phyloP scores from a whole-genome alignment of 2,329 filamentous ascomycete species.

The Onygenales sp. region DNA sequence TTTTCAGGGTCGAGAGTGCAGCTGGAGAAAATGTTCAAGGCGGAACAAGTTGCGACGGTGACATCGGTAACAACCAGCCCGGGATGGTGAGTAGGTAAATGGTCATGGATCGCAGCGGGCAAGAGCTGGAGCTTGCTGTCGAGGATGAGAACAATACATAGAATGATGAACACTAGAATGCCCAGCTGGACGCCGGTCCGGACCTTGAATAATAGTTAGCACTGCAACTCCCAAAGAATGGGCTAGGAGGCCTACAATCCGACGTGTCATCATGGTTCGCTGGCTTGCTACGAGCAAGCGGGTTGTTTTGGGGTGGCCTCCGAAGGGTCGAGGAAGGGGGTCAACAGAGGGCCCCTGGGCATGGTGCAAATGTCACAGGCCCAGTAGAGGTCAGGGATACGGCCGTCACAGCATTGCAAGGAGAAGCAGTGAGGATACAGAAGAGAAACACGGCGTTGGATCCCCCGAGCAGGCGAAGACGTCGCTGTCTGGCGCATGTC shows the following conservation, averaged over 20 bases:
- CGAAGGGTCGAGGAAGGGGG: conserved; percentile 11
- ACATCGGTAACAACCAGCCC: conserved; percentile 81
- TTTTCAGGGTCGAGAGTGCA: conserved; percentile 62
- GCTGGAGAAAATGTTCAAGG: conserved; percentile 62
- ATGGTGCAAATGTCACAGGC: conserved; percentile 4
- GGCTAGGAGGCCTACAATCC: conserved; percentile 25
- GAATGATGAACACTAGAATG: conserved; percentile 54
- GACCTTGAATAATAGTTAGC: conserved; percentile 27
- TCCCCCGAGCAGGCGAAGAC: no score
- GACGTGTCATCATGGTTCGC: conserved; percentile 30
- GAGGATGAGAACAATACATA: conserved; percentile 69
- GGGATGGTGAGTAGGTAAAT: conserved; percentile 75
- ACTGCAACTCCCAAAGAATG: conserved; percentile 3
- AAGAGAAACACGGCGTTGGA: no score
- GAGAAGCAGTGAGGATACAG: not conserved
- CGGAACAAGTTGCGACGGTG: conserved; percentile 65
- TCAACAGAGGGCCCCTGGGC: conserved; percentile 3
- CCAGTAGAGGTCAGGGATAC: not conserved
- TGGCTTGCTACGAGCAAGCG: conserved; percentile 1
- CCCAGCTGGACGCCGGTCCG: conserved; percentile 67
- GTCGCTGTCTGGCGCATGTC: not conserved
- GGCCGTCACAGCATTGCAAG: not conserved
- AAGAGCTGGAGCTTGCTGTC: conserved; percentile 84
- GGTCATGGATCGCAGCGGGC: conserved; percentile 73
- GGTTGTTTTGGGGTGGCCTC: not conserved